Evolutionary conservation across 345 rosid genomes (phyloP).

Genomic region (Brassica incana): DNA sequence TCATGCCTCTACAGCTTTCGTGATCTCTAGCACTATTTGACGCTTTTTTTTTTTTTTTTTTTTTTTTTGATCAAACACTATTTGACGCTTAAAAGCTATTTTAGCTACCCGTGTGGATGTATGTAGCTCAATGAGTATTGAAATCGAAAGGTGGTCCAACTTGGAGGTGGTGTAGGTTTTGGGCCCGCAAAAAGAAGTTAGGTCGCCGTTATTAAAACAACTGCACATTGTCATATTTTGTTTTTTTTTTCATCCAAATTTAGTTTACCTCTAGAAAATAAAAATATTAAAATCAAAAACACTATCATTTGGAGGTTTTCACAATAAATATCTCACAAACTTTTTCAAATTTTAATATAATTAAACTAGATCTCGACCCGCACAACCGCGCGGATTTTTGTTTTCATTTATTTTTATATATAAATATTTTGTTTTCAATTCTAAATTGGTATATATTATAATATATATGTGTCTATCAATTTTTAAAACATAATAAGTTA

Average conservation of each 20-base stretch:
- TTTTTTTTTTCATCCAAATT: background rate
- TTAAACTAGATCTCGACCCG: no score
- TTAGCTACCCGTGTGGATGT: slow-evolving; percentile 15
- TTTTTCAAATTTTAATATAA: background rate
- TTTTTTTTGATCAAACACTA: background rate
- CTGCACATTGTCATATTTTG: slow-evolving; percentile 24
- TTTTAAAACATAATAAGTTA: no score
- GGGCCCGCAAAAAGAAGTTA: slow-evolving; percentile 31
- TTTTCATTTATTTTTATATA: no score
- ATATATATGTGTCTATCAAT: no score
- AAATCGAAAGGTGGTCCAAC: slow-evolving; percentile 37
- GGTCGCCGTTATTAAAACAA: slow-evolving; percentile 40
- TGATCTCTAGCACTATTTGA: background rate
- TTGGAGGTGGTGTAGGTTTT: slow-evolving; percentile 27
- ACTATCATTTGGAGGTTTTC: background rate
- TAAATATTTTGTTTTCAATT: no score
- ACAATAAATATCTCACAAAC: background rate
- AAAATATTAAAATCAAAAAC: background rate
- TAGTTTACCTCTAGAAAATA: background rate
- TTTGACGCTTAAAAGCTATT: background rate
- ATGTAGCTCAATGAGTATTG: slow-evolving; percentile 19
- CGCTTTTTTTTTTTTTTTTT: background rate
- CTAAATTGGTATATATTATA: no score
- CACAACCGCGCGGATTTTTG: no score
- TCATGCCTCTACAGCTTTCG: background rate